Evolutionary conservation across 1,284 basidiomycete genomes (phyloP).

Genomic region (Apiotrichum sp.): DNA sequence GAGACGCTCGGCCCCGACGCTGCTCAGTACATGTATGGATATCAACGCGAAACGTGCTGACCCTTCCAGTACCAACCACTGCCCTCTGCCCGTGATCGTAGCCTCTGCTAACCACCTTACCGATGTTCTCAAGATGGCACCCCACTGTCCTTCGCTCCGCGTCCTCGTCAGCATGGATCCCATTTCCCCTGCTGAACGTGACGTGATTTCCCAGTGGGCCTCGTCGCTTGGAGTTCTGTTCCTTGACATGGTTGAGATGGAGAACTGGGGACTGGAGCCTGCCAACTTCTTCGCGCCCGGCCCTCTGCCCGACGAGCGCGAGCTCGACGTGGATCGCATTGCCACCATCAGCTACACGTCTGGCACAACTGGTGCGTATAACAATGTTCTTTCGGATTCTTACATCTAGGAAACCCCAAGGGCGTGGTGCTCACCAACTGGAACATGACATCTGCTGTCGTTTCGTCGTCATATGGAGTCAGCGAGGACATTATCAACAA

Average conservation of each 20-base stretch:
- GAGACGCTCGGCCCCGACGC: slow-evolving; percentile 78
- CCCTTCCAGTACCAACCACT: slow-evolving; percentile 67
- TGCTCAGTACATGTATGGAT: slow-evolving; percentile 30
- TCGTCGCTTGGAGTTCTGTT: slow-evolving; percentile 59
- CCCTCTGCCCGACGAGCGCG: slow-evolving; percentile 35
- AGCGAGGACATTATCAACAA: slow-evolving; percentile 9
- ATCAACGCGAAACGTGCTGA: too few relatives aligned
- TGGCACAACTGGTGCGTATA: slow-evolving; percentile 38
- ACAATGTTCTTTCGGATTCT: too few relatives aligned
- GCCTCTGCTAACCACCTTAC: slow-evolving; percentile 68
- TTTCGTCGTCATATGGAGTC: slow-evolving; percentile 59
- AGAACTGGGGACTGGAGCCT: slow-evolving; percentile 31
- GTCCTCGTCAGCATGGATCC: slow-evolving; percentile 48
- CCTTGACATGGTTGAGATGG: slow-evolving; percentile 63
- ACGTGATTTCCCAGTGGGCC: slow-evolving; percentile 69
- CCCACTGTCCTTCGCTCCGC: slow-evolving; percentile 61
- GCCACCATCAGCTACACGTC: slow-evolving; percentile 46
- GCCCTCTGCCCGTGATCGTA: slow-evolving; percentile 71
- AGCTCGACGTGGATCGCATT: slow-evolving; percentile 34
- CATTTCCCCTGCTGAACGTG: slow-evolving; percentile 45
- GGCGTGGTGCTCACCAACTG: slow-evolving; percentile 74
- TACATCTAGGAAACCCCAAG: slow-evolving; percentile 44
- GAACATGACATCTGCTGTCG: slow-evolving; percentile 61
- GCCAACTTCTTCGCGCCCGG: slow-evolving; percentile 32
- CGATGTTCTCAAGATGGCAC: slow-evolving; percentile 62